These are phyloP conservation scores for Fagus crenata DNA, from an alignment of 306 rosid species.

Conservation along the genomic window DNA sequence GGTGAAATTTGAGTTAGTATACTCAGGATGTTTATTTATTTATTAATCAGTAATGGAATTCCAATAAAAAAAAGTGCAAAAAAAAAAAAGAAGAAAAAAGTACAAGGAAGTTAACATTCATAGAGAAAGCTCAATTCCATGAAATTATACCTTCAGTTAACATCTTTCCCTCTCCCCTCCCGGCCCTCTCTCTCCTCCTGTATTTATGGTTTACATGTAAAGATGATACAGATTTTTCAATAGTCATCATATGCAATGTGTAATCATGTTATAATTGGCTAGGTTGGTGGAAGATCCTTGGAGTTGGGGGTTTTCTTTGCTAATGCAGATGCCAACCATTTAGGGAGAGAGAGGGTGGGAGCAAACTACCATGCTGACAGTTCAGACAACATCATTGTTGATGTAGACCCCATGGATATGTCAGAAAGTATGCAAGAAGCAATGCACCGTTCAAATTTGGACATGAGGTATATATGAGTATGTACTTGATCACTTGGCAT, in stretches of 20 bases:
- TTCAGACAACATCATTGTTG: constrained; percentile 44
- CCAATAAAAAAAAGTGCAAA: no score
- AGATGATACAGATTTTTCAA: background rate
- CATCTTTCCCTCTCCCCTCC: no score
- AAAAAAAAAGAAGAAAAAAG: no score
- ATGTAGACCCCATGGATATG: constrained; percentile 89
- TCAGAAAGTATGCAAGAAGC: constrained; percentile 99
- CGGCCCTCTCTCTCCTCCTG: no score
- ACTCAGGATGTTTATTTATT: no score
- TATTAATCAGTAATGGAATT: no score
- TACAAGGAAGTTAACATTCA: no score
- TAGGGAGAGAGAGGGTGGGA: constrained; percentile 57
- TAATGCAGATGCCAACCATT: constrained; percentile 75
- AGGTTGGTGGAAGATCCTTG: constrained; percentile 79
- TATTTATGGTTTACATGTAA: no score
- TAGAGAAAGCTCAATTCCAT: background rate
- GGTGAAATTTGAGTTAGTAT: no score
- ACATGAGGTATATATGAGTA: constrained; percentile 73
- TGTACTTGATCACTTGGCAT: constrained; percentile 30
- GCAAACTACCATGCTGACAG: constrained; percentile 47
- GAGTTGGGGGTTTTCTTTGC: constrained; percentile 85
- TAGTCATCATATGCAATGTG: background rate
- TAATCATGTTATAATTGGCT: constrained; percentile 41
- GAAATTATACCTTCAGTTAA: background rate
- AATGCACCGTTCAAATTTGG: constrained; percentile 95